A percentile compares a stretch with the other conserved stretches of the same genome.
Evolutionary conservation across 352 stramenopile genomes (phyloP).

Genomic region (Globisporangium lucens): DNA sequence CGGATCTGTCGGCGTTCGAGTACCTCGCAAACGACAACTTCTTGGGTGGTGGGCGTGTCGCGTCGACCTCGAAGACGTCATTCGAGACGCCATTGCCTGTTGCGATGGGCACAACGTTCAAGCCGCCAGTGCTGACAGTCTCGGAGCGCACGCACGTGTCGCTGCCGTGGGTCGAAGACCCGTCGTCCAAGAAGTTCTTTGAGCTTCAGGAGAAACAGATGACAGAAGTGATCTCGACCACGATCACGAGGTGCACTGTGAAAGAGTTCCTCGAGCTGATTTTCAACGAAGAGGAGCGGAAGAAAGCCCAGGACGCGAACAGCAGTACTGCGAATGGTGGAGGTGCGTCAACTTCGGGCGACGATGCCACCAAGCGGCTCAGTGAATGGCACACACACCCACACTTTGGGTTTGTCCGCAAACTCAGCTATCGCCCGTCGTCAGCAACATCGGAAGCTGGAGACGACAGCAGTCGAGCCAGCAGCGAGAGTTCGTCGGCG

Average conservation of each 20-base stretch:
- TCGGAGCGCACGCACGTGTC: constrained; percentile 28
- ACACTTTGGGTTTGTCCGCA: constrained; percentile 49
- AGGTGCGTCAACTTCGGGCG: not conserved
- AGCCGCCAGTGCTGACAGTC: constrained; percentile 37
- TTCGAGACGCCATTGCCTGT: constrained; percentile 2
- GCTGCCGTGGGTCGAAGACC: constrained; percentile 54
- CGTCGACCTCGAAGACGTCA: not conserved
- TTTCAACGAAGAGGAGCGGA: constrained; percentile 30
- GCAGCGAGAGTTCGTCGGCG: constrained; percentile 8
- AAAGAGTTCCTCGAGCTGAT: constrained; percentile 46
- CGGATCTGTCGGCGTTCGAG: constrained; percentile 55
- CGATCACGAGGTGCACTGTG: constrained; percentile 35
- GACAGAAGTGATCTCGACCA: constrained; percentile 48
- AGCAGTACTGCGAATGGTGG: not conserved
- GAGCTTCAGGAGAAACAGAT: constrained; percentile 44
- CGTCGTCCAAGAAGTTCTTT: constrained; percentile 33
- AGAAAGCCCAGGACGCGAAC: constrained; percentile 19
- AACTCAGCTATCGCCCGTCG: constrained; percentile 40
- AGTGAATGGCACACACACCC: constrained; percentile 54
- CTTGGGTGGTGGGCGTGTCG: not conserved
- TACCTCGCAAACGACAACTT: constrained; percentile 11
- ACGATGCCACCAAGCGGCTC: constrained; percentile 13
- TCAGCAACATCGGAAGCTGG: constrained; percentile 7
- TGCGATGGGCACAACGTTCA: constrained; percentile 32
- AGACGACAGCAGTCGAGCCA: not conserved